Evolutionary conservation across 768 basidiomycete species (phyloP).

Genomic region (Lactarius sanguifluus): DNA sequence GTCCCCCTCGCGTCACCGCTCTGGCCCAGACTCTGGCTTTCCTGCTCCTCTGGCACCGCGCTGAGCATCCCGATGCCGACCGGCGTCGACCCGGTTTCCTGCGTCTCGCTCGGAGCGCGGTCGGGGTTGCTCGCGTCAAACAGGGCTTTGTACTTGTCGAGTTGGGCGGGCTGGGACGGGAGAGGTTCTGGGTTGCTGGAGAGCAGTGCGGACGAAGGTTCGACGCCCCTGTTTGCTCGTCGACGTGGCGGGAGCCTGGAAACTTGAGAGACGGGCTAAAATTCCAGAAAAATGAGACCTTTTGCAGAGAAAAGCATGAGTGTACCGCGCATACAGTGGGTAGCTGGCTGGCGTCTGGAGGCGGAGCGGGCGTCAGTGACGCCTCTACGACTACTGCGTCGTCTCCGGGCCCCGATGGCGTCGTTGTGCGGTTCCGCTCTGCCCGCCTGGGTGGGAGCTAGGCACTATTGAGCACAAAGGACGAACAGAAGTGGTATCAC

Average conservation of each 20-base stretch:
- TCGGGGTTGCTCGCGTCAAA: slow-evolving; percentile 30
- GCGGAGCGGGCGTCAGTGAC: not conserved
- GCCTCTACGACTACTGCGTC: not conserved
- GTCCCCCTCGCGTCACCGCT: slow-evolving; percentile 5
- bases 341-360: slow-evolving; percentile 13
- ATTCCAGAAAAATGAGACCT: not conserved
- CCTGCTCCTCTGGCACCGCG: slow-evolving; percentile 21
- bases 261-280: slow-evolving; percentile 24
- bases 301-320: not conserved
- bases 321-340: slow-evolving; percentile 17
- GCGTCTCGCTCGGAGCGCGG: slow-evolving; percentile 12
- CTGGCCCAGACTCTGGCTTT: slow-evolving; percentile 8
- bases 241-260: slow-evolving; percentile 22
- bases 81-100: slow-evolving; percentile 9
- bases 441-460: slow-evolving; percentile 25
- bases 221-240: slow-evolving; percentile 13
- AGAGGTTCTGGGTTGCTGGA: not conserved
- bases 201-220: slow-evolving; percentile 7
- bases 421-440: not conserved
- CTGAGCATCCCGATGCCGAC: not conserved
- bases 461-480: not conserved
- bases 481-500: not conserved
- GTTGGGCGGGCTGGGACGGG: slow-evolving; percentile 19
- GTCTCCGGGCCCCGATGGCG: not conserved
- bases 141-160: slow-evolving; percentile 28